Conservation (phyloP, 306 rosid species). For the Sesbania bispinosa region DNA sequence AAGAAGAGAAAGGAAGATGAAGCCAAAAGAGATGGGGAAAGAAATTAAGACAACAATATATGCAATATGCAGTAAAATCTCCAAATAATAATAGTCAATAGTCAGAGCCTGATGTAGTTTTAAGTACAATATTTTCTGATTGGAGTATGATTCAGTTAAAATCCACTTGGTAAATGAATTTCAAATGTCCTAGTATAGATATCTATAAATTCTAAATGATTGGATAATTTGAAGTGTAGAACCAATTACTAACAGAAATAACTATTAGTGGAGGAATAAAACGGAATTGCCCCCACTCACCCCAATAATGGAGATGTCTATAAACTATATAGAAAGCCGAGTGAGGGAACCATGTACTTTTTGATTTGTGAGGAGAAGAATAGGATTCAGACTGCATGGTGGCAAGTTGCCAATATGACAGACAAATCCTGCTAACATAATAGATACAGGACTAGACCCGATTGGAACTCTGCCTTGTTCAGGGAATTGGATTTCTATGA, state of each 20-base stretch:
- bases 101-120: neutral
- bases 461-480: too few relatives aligned
- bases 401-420: constrained; percentile 34
- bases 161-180: neutral
- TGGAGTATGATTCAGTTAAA: neutral
- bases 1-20: neutral
- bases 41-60: neutral
- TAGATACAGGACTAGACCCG: constrained; percentile 14
- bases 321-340: constrained; percentile 27
- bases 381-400: constrained; percentile 21
- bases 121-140: neutral
- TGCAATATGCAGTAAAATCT: neutral
- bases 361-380: constrained; percentile 19
- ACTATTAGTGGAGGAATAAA: too few relatives aligned
- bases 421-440: constrained; percentile 27
- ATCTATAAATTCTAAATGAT: neutral
- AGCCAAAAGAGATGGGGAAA: neutral
- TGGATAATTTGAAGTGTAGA: neutral
- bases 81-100: neutral
- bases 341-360: constrained; percentile 34
- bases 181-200: neutral
- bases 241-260: too few relatives aligned
- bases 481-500: too few relatives aligned
- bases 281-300: constrained; percentile 32
- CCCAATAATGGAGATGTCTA: constrained; percentile 37